These are phyloP conservation scores for Cyathus striatus DNA, from an alignment of 768 basidiomycete species.

Conservation along the genomic window DNA sequence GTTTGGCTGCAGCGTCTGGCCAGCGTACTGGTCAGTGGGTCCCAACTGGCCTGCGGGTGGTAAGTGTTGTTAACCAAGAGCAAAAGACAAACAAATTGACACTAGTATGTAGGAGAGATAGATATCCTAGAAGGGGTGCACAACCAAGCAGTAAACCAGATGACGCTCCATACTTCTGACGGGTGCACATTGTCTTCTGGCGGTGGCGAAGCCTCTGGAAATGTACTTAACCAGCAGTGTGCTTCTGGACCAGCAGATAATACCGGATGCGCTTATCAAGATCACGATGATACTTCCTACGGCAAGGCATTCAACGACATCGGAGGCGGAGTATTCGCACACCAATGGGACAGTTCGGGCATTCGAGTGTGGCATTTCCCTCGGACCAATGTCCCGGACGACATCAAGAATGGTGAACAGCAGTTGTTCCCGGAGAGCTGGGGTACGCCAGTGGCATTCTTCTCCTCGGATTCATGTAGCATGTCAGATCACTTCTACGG, in stretches of 20 bases:
- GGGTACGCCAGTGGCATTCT: constrained; percentile 49
- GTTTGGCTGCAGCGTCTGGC: constrained; percentile 62
- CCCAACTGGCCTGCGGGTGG: constrained; percentile 47
- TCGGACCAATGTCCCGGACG: constrained; percentile 42
- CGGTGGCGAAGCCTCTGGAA: constrained; percentile 15
- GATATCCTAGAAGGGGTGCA: constrained; percentile 77
- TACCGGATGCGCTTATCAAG: constrained; percentile 45
- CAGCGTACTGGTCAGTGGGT: constrained; percentile 49
- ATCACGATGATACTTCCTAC: constrained; percentile 31
- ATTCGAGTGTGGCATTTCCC: constrained; percentile 56
- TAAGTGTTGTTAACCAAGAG: constrained; percentile 4
- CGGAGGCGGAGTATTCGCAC: constrained; percentile 51
- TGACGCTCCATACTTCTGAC: constrained; percentile 56
- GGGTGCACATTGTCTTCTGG: constrained; percentile 31
- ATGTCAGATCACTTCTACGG: constrained; percentile 45
- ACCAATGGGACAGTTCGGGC: constrained; percentile 48
- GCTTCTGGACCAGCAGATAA: constrained; percentile 33
- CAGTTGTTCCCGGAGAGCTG: constrained; percentile 43
- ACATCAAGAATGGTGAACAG: constrained; percentile 30
- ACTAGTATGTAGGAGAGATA: constrained; percentile 43
- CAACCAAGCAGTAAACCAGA: constrained; percentile 49
- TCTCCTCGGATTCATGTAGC: constrained; percentile 43
- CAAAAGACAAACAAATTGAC: not conserved
- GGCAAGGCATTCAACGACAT: constrained; percentile 39
- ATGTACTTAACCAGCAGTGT: constrained; percentile 28